These are phyloP conservation scores for Alternaria postmessia DNA, from an alignment of 2,329 filamentous ascomycete species.

Conservation along the genomic window DNA sequence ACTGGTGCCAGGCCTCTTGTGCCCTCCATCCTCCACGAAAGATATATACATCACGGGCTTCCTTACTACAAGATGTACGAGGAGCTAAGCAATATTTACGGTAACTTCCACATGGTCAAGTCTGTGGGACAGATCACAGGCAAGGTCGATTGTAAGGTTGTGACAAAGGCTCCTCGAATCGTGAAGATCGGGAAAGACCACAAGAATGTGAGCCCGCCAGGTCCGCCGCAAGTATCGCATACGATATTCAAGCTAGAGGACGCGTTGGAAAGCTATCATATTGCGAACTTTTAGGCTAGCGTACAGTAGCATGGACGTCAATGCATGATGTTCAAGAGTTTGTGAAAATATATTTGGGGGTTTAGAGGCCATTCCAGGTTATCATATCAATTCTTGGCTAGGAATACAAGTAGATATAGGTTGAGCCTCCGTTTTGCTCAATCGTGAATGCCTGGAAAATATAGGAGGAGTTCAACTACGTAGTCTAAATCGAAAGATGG, in stretches of 20 bases:
- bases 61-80: constrained; percentile 51
- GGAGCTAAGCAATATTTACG: constrained; percentile 37
- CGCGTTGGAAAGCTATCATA: constrained; percentile 11
- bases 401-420: not conserved
- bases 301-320: not conserved
- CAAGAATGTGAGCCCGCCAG: constrained; percentile 22
- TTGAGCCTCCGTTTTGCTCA: not conserved
- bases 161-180: not conserved
- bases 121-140: constrained; percentile 38
- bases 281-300: not conserved
- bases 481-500: not conserved
- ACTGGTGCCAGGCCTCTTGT: constrained; percentile 48
- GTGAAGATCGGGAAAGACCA: not conserved
- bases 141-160: not conserved
- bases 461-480: not conserved
- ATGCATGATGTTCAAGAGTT: no score
- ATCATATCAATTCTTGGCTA: not conserved
- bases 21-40: constrained; percentile 46
- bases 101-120: constrained; percentile 37
- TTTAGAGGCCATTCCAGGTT: not conserved
- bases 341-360: not conserved
- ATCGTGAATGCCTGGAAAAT: not conserved
- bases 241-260: constrained; percentile 26
- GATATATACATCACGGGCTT: constrained; percentile 45
- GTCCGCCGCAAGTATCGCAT: constrained; percentile 25